Evolutionary conservation across 345 rosid species (phyloP).

Genomic region (Acer negundo): DNA sequence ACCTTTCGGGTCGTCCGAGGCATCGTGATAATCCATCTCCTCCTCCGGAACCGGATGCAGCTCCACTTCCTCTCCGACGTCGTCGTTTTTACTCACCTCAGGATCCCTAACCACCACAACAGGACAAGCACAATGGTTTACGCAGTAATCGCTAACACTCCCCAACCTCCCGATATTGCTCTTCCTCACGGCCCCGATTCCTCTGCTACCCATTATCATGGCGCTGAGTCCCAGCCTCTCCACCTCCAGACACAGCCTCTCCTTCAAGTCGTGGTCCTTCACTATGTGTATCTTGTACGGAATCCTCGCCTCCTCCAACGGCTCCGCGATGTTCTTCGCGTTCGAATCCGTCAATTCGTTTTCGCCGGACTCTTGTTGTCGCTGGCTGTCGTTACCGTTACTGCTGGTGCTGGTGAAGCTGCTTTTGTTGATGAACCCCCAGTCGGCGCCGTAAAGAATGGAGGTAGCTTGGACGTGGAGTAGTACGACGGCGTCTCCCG

Average conservation of each 20-base stretch:
- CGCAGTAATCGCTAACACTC: conserved; percentile 87
- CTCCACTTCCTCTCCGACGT: conserved; percentile 30
- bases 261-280: conserved; percentile 90
- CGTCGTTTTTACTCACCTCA: conserved; percentile 34
- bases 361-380: conserved; percentile 9
- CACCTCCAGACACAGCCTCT: conserved; percentile 84
- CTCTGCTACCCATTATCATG: conserved; percentile 88
- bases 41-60: conserved; percentile 65
- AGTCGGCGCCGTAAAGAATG: conserved; percentile 72
- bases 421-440: conserved; percentile 57
- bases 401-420: conserved; percentile 14
- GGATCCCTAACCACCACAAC: conserved; percentile 68
- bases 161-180: conserved; percentile 66
- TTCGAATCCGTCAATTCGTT: conserved; percentile 55
- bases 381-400: neutral
- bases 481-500: conserved; percentile 58
- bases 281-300: conserved; percentile 79
- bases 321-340: conserved; percentile 63
- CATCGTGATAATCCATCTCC: conserved; percentile 53
- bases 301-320: conserved; percentile 63
- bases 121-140: conserved; percentile 84
- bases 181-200: conserved; percentile 65
- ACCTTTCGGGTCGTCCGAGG: conserved; percentile 43
- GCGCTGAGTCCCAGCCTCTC: conserved; percentile 83
- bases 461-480: conserved; percentile 65